Base-by-base conservation (phyloP, 768 basidiomycete genomes). In the Pleurotus tuoliensis region DNA sequence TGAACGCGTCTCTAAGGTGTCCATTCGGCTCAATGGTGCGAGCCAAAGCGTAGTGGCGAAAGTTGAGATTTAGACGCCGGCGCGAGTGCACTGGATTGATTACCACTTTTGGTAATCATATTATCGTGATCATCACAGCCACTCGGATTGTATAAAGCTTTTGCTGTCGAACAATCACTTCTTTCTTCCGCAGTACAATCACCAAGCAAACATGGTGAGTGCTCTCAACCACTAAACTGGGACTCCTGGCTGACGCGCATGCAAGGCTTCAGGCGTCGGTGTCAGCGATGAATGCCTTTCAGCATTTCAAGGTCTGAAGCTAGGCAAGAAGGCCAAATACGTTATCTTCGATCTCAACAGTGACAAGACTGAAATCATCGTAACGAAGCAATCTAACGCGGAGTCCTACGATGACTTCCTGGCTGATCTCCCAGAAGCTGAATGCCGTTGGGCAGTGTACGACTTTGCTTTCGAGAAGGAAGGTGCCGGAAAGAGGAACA, bases 371-470 rank as follows among this genome's bases (percentile, higher is more conserved):
- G 81, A 90, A 73, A 89, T 98, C 71, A 64, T 91, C 61, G 87
- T 94, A 44, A 77, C 83, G 56, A 92, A 92, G 76, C 78, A 72
- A 15, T 86, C 84, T 18, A 57, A 65, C 4, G 68, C 68, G 3
- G 13, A 56, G 1, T 24, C 39, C 16, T 98, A 91, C 71, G 88
- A 94, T 0, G 77, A 79, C 0, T 98, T 98, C 69, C 43, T 92
- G 49, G 68, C 38, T 1, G 82, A 87, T 63, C 77, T 98, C 56
- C 94, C 95, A 1, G 82, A 87, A 67, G 64, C 64, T 25, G 82
- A 88, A 59, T 91, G 89, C 66, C 77, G 90, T 73, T 99, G 86
- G 83, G 95, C 89, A n/a, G 81, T 98, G 20, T 96, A 94, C 65
- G 94, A 98, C 70, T 87, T 95, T 60, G 87, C 91, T 63, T 98